phyloP scores from a whole-genome alignment of 2,329 filamentous ascomycete species.

The Ophiostoma pallidulum region DNA sequence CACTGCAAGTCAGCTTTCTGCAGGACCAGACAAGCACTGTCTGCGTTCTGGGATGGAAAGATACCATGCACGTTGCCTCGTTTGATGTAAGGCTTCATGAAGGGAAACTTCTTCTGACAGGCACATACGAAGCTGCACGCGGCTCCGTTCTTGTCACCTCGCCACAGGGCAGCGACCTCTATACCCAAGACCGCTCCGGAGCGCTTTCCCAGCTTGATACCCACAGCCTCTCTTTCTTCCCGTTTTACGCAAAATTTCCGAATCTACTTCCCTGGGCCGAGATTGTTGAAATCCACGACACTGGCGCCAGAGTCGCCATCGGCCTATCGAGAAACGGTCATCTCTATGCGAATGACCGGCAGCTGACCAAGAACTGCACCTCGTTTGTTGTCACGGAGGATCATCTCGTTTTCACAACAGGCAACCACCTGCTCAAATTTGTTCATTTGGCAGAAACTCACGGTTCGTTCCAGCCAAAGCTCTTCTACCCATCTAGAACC shows the following conservation, averaged over 20 bases:
- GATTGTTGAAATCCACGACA: slow-evolving; percentile 26
- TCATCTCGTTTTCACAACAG: slow-evolving; percentile 87
- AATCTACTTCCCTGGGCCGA: slow-evolving; percentile 45
- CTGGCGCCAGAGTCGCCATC: slow-evolving; percentile 34
- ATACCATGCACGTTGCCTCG: slow-evolving; percentile 20
- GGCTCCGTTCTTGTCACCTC: slow-evolving; percentile 24
- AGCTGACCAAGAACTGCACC: slow-evolving; percentile 78
- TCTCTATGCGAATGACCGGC: slow-evolving; percentile 65
- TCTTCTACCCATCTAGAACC: not conserved
- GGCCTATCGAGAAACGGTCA: slow-evolving; percentile 68
- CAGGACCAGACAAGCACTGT: slow-evolving; percentile 14
- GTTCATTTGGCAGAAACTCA: slow-evolving; percentile 65
- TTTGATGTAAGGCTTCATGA: too few relatives aligned
- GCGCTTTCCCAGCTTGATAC: slow-evolving; percentile 31
- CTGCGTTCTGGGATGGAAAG: slow-evolving; percentile 28
- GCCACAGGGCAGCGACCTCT: slow-evolving; percentile 24
- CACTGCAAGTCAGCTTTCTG: slow-evolving; percentile 19
- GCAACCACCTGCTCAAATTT: slow-evolving; percentile 87
- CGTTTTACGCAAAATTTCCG: slow-evolving; percentile 31
- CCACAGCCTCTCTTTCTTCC: slow-evolving; percentile 22
- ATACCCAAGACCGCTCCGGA: slow-evolving; percentile 38
- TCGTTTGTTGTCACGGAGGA: slow-evolving; percentile 75
- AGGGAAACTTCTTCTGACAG: too few relatives aligned
- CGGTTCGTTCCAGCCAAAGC: slow-evolving; percentile 37
- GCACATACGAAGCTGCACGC: not conserved